Evolutionary conservation across 2,329 filamentous ascomycete genomes (phyloP).

Genomic region (Myriosclerotinia curreyana): DNA sequence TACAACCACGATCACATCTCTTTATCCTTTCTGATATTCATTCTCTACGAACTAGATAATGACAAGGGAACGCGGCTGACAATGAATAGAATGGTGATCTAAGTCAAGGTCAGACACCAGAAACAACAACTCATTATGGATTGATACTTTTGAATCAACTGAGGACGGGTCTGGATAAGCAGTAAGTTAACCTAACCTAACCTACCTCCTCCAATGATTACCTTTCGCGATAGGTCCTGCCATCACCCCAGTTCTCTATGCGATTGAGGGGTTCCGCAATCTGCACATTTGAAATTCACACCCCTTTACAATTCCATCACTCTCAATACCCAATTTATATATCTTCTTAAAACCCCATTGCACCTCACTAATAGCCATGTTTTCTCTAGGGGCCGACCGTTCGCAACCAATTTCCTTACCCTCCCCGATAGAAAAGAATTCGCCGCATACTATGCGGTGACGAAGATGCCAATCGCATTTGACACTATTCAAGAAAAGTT

Average conservation of each 20-base stretch:
- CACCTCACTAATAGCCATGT: slow-evolving; percentile 23
- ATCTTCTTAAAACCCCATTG: neutral
- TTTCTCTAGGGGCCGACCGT: slow-evolving; percentile 60
- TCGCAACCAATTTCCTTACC: slow-evolving; percentile 72
- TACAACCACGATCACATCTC: too few relatives aligned
- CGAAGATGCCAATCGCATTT: slow-evolving; percentile 75
- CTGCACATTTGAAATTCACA: neutral
- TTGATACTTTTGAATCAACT: slow-evolving; percentile 72
- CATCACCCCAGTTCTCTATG: slow-evolving; percentile 1
- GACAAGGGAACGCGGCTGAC: slow-evolving; percentile 36
- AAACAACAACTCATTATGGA: slow-evolving; percentile 69
- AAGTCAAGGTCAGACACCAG: slow-evolving; percentile 53
- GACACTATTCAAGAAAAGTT: slow-evolving; percentile 75
- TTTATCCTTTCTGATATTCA: slow-evolving; percentile 2
- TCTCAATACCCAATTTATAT: neutral
- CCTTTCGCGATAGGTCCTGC: slow-evolving; percentile 9
- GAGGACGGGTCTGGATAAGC: slow-evolving; percentile 75
- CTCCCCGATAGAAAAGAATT: slow-evolving; percentile 63
- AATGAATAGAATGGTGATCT: slow-evolving; percentile 31
- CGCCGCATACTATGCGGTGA: slow-evolving; percentile 74
- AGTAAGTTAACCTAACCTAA: slow-evolving; percentile 50
- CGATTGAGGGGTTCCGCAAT: neutral
- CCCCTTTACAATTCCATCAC: neutral
- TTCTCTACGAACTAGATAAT: slow-evolving; percentile 11
- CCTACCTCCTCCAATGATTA: neutral